Conservation (phyloP, 805 yeast genomes). For the Suhomyces kilbournensis region DNA sequence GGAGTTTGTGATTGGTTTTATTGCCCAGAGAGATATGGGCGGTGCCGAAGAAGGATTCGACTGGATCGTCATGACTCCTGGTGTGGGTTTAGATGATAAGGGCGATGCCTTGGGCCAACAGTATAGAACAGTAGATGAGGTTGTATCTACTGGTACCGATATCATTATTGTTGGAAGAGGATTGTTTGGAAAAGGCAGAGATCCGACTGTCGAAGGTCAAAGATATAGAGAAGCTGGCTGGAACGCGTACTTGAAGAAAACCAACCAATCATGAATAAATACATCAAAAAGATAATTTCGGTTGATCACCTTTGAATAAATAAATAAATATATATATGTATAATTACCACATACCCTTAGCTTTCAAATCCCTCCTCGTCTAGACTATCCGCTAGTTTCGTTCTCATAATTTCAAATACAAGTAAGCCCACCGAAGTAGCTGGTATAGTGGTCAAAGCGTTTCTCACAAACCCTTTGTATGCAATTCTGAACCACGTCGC, state of each 20-base stretch:
- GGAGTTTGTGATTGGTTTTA: conserved; percentile 93
- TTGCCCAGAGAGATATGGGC: conserved; percentile 88
- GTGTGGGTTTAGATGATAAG: conserved; percentile 95
- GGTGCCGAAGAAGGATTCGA: conserved; percentile 83
- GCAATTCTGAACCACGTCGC: conserved; percentile 61
- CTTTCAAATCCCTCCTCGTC: conserved; percentile 18
- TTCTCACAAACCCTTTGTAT: conserved; percentile 74
- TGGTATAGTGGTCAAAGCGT: conserved; percentile 75
- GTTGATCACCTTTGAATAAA: not conserved
- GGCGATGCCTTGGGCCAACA: conserved; percentile 97
- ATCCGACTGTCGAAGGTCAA: conserved; percentile 81
- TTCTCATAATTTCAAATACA: conserved; percentile 79
- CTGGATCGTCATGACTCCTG: conserved; percentile 97
- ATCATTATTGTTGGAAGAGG: conserved; percentile 99
- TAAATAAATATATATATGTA: not conserved
- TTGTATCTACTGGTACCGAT: conserved; percentile 82
- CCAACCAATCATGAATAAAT: not conserved
- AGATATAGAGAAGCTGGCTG: conserved; percentile 94
- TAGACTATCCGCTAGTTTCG: conserved; percentile 31
- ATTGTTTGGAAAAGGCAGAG: conserved; percentile 88
- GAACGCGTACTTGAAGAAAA: conserved; percentile 70
- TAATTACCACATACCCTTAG: not conserved
- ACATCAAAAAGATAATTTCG: not conserved
- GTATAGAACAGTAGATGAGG: conserved; percentile 88
- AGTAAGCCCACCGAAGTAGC: conserved; percentile 84